Percentiles rank a stretch among this genome's conserved stretches.
These are phyloP conservation scores for Neophaeococcomyces mojaviensis DNA, from an alignment of 2,329 filamentous ascomycete genomes.

Conservation along the genomic window DNA sequence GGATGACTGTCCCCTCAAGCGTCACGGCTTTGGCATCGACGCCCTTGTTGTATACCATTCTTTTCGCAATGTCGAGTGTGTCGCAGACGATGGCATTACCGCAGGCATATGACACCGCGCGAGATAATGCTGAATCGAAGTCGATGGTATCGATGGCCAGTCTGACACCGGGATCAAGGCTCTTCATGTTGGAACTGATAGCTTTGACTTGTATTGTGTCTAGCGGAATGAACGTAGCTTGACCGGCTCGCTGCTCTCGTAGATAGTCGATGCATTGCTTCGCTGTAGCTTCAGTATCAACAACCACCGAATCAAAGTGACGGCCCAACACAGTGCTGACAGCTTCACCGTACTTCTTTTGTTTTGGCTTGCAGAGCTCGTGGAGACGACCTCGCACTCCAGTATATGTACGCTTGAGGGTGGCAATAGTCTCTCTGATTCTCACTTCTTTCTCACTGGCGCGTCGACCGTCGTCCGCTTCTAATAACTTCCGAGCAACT, in stretches of 20 bases:
- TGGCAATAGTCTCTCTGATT: conserved; percentile 74
- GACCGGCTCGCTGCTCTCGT: conserved; percentile 77
- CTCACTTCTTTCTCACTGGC: conserved; percentile 75
- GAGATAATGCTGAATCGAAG: conserved; percentile 78
- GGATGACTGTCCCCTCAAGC: conserved; percentile 89
- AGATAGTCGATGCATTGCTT: conserved; percentile 92
- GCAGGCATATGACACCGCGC: conserved; percentile 90
- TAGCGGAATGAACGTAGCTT: conserved; percentile 89
- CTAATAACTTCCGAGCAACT: conserved; percentile 68
- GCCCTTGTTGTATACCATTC: conserved; percentile 75
- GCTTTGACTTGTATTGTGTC: conserved; percentile 96
- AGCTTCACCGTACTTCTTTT: conserved; percentile 92
- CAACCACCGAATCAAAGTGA: conserved; percentile 89
- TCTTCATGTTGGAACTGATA: conserved; percentile 83
- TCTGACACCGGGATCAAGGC: conserved; percentile 71
- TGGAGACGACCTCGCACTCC: conserved; percentile 86
- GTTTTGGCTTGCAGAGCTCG: conserved; percentile 89
- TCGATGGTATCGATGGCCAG: conserved; percentile 94
- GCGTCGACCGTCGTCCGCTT: conserved; percentile 76
- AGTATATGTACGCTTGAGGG: conserved; percentile 82
- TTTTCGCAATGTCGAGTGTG: conserved; percentile 73
- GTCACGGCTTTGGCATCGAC: conserved; percentile 92
- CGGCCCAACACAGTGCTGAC: conserved; percentile 86
- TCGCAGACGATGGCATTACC: conserved; percentile 94
- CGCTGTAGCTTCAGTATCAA: conserved; percentile 90